Conservation (phyloP, 2,329 filamentous ascomycete species). For the Phialophora verrucosa region DNA sequence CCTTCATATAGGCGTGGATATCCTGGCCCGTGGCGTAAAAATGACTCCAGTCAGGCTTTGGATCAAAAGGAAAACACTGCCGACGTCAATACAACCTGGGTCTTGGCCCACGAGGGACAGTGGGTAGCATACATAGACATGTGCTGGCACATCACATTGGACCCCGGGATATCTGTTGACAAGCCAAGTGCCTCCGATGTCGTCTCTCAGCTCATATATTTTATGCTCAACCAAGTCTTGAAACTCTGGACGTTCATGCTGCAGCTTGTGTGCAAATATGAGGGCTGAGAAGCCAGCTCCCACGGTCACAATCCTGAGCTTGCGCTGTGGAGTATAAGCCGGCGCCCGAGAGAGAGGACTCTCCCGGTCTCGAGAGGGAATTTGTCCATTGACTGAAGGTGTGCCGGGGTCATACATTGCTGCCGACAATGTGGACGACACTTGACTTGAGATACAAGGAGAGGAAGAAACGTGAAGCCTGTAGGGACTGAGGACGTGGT, state of each 20-base stretch:
- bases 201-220: constrained; percentile 51
- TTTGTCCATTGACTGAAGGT: no score
- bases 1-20: constrained; percentile 52
- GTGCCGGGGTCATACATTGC: no score
- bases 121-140: constrained; percentile 61
- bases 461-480: no score
- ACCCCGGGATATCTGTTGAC: constrained; percentile 52
- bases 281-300: constrained; percentile 45
- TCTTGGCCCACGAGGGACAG: background rate
- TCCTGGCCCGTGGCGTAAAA: constrained; percentile 51
- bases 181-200: constrained; percentile 52
- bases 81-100: constrained; percentile 16
- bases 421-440: no score
- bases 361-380: background rate
- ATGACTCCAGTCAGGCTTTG: constrained; percentile 51
- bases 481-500: no score
- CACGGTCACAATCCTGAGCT: constrained; percentile 37
- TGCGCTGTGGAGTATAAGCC: constrained; percentile 28
- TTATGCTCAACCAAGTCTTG: constrained; percentile 45
- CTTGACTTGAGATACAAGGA: no score
- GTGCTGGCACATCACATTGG: constrained; percentile 69
- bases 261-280: constrained; percentile 50
- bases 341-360: background rate
- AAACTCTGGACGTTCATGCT: constrained; percentile 45
- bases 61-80: constrained; percentile 45